Base-by-base conservation (phyloP, 768 basidiomycete species). In the Rhizopogon roseolus region DNA sequence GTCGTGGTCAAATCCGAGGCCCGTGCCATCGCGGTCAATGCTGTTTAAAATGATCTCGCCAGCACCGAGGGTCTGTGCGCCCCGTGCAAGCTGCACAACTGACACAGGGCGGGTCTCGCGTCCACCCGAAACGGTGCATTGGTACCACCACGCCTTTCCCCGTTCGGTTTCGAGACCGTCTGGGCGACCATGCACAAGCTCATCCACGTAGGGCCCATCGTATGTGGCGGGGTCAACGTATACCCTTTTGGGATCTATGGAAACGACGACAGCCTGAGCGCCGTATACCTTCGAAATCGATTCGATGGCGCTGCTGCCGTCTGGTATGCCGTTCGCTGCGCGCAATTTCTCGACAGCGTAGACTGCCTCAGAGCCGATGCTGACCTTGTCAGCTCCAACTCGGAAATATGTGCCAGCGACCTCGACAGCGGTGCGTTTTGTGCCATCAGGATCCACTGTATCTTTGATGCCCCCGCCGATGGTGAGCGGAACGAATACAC, bases 381-480 rank as follows among this genome's bases (percentile, higher is more conserved):
- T 94, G 45, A 99, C 95, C 73, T 99, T 99, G 75, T 99, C 97
- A 8, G 97, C 97, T 4, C 97, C 97, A 4, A 90, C 93, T 32
- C 97, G 86, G 73, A 99, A 99, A 73, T 99, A 99, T 13, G 87
- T 84, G 8, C 91, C 88, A 4, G 97, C 97, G 45, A 98, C 97
- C 68, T 98, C 95, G 54, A 97, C 78, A 13, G 97, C 97, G 28
- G 82, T 77, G 56, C 84, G 88, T 55, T 73, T 74, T 5, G 94
- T 96, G 36, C 94, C 95, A 68, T 99, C 97, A 0, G 97, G 97
- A 66, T 99, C 97, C 63, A 90, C 75, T 17, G 87, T 87, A 69
- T 97, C 94, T 69, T 95, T 95, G 76, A 99, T 98, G 2, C 97
- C 97, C 19, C 97, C 97, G 25, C 97, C 97, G 60, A 99, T 94